A percentile compares a stretch with the other conserved stretches of the same genome.
phyloP scores from a whole-genome alignment of 2,329 filamentous ascomycete genomes.

The Xylariaceae sp. region DNA sequence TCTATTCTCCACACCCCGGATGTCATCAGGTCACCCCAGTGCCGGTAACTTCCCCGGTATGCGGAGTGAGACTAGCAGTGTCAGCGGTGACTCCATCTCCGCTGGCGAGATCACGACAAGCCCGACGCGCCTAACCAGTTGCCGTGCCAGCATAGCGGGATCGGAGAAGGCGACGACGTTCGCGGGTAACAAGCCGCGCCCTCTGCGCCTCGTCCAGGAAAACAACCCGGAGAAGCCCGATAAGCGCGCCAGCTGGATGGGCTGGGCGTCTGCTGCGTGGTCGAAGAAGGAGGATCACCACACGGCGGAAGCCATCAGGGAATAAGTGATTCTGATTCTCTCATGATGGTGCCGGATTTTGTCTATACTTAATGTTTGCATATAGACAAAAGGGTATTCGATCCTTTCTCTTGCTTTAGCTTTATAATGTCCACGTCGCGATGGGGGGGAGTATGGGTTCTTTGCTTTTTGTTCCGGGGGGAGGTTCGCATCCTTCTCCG shows the following conservation, averaged over 20 bases:
- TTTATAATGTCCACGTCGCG: neutral
- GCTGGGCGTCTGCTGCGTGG: constrained; percentile 44
- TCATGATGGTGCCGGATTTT: neutral
- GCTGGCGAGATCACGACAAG: constrained; percentile 45
- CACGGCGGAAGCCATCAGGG: constrained; percentile 14
- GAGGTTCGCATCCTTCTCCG: neutral
- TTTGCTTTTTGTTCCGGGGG: neutral
- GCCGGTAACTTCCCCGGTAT: constrained; percentile 68
- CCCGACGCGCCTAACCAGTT: constrained; percentile 44
- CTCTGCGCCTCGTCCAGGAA: constrained; percentile 82
- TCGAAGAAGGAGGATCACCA: constrained; percentile 45
- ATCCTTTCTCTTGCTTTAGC: too few relatives aligned
- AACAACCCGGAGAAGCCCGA: constrained; percentile 50
- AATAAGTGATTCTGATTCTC: constrained; percentile 10
- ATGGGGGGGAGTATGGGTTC: neutral
- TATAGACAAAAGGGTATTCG: neutral
- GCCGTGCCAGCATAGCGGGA: constrained; percentile 30
- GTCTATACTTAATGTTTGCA: constrained; percentile 1
- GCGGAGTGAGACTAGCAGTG: constrained; percentile 58
- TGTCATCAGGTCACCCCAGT: constrained; percentile 39
- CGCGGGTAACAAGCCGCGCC: constrained; percentile 71
- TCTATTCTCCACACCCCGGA: constrained; percentile 47
- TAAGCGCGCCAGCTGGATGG: constrained; percentile 62
- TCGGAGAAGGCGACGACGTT: constrained; percentile 53
- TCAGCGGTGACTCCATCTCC: constrained; percentile 62